Evolutionary conservation across 192 early-diverging fungal genomes (phyloP).

Genomic region (Diversispora epigaea): DNA sequence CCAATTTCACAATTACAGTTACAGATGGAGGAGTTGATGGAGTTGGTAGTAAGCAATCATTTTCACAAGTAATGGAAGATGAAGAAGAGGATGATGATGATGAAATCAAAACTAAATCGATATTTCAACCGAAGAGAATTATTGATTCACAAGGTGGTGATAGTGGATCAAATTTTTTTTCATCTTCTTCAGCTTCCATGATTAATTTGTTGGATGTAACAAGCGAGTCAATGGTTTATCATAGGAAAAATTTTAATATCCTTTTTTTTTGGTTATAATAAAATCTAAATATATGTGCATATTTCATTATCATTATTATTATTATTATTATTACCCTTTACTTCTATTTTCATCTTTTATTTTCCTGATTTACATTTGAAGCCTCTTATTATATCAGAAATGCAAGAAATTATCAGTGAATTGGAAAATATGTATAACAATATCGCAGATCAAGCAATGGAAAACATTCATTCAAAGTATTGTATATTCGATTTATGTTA

Average conservation of each 20-base stretch:
- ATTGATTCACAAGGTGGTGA: too few relatives aligned
- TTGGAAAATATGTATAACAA: conserved; percentile 73
- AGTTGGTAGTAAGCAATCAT: too few relatives aligned
- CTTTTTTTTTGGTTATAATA: conserved; percentile 18
- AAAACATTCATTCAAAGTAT: conserved; percentile 93
- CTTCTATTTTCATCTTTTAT: too few relatives aligned
- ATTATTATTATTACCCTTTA: not conserved
- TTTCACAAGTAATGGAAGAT: too few relatives aligned
- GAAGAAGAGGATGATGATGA: too few relatives aligned
- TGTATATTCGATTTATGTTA: not conserved
- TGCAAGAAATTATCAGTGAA: conserved; percentile 88
- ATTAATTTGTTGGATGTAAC: conserved; percentile 49
- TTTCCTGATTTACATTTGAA: conserved; percentile 64
- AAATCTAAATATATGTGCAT: not conserved
- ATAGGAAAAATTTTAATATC: conserved; percentile 22
- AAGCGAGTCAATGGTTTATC: not conserved
- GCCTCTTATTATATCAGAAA: conserved; percentile 72
- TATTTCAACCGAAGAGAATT: too few relatives aligned
- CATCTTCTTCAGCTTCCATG: conserved; percentile 54
- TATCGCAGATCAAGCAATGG: conserved; percentile 81
- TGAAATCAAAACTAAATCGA: too few relatives aligned
- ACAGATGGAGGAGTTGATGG: too few relatives aligned
- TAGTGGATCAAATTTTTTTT: conserved; percentile 14
- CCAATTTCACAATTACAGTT: too few relatives aligned
- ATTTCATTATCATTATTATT: not conserved